Evolutionary conservation across 2,329 filamentous ascomycete species (phyloP).

Genomic region (Paraphaeosphaeria sporulosa): DNA sequence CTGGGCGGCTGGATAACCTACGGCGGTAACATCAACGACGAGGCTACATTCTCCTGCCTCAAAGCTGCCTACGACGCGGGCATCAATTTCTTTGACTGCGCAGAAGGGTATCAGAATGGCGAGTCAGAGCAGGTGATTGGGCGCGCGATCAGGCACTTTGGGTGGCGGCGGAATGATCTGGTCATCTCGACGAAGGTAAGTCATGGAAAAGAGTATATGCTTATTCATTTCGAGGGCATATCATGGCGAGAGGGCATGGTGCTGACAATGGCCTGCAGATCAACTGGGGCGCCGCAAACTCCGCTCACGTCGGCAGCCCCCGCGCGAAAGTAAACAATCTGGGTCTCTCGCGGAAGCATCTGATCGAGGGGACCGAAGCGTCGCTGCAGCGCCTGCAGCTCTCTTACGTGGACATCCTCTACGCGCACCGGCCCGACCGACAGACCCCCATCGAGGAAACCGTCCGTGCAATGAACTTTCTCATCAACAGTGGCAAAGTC

Average conservation of each 20-base stretch:
- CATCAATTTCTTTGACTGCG: slow-evolving; percentile 69
- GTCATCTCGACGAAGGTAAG: slow-evolving; percentile 66
- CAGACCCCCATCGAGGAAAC: slow-evolving; percentile 75
- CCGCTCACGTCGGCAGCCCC: slow-evolving; percentile 38
- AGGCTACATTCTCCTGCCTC: slow-evolving; percentile 64
- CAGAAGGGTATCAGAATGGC: slow-evolving; percentile 62
- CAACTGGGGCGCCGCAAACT: slow-evolving; percentile 69
- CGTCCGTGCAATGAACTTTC: slow-evolving; percentile 73
- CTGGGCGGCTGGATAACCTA: slow-evolving; percentile 72
- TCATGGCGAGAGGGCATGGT: slow-evolving; percentile 58
- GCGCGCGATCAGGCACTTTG: slow-evolving; percentile 63
- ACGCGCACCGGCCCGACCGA: slow-evolving; percentile 73
- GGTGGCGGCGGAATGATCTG: slow-evolving; percentile 65
- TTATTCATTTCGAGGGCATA: slow-evolving; percentile 50
- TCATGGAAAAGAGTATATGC: not conserved
- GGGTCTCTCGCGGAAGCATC: slow-evolving; percentile 73
- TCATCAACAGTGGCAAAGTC: slow-evolving; percentile 72
- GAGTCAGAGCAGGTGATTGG: slow-evolving; percentile 65
- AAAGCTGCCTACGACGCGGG: slow-evolving; percentile 64
- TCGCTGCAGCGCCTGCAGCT: slow-evolving; percentile 66
- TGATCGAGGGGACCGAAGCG: slow-evolving; percentile 70
- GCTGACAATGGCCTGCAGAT: slow-evolving; percentile 55
- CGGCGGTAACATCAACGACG: slow-evolving; percentile 74
- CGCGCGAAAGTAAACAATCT: slow-evolving; percentile 71
- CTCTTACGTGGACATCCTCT: slow-evolving; percentile 72